These are phyloP conservation scores for Herpetomonas tarakana DNA, from an alignment of 208 protist genomes.

Conservation along the genomic window DNA sequence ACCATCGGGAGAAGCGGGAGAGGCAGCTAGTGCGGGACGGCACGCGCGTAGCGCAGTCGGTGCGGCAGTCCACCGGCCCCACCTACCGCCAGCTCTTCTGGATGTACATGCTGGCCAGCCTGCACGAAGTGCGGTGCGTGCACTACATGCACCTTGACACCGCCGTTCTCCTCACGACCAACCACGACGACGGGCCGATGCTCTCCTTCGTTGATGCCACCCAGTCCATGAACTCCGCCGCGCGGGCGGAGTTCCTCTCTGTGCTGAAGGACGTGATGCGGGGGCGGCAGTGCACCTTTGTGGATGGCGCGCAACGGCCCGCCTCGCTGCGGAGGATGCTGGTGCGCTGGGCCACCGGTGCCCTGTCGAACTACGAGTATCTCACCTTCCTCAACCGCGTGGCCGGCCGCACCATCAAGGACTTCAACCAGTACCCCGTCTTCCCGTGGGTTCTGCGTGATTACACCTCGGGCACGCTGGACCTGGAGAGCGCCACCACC, in stretches of 20 bases:
- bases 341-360: constrained; percentile 89
- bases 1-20: constrained; percentile 16
- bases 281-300: constrained; percentile 32
- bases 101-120: constrained; percentile 49
- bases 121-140: constrained; percentile 56
- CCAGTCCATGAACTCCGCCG: constrained; percentile 84
- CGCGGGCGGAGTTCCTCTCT: constrained; percentile 62
- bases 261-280: constrained; percentile 60
- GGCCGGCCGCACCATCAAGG: constrained; percentile 87
- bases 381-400: constrained; percentile 89
- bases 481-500: constrained; percentile 54
- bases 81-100: constrained; percentile 74
- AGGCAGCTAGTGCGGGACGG: constrained; percentile 61
- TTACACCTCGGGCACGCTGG: constrained; percentile 76
- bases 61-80: constrained; percentile 69
- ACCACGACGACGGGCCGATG: constrained; percentile 71
- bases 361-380: constrained; percentile 94
- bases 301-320: constrained; percentile 55
- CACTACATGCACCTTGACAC: constrained; percentile 89
- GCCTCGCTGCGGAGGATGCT: constrained; percentile 59
- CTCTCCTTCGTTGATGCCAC: constrained; percentile 79
- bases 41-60: constrained; percentile 73
- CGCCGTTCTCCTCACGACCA: constrained; percentile 62
- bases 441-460: constrained; percentile 95
- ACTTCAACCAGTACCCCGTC: constrained; percentile 95